Evolutionary conservation across 177 flowering plant species (phyloP).

Genomic region (Vitis hybrid): DNA sequence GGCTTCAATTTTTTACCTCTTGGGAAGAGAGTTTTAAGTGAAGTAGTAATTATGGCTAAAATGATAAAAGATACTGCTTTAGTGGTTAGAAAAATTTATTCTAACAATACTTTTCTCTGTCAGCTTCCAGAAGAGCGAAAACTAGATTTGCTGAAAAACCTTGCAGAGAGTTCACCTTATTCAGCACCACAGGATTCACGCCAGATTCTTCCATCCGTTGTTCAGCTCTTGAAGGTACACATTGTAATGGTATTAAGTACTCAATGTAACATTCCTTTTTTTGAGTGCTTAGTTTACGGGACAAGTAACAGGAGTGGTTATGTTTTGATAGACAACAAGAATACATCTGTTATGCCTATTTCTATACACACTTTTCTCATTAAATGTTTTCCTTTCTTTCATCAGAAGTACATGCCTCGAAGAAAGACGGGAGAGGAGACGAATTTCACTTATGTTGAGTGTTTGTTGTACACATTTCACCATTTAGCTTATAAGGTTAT

Average conservation of each 20-base stretch:
- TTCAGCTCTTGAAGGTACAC: conserved; percentile 81
- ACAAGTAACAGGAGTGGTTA: too few relatives aligned
- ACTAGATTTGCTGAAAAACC: conserved; percentile 82
- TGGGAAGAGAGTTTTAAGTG: too few relatives aligned
- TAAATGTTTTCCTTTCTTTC: conserved; percentile 1
- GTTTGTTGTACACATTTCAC: conserved; percentile 87
- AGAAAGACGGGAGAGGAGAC: conserved; percentile 87
- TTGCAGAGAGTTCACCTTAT: conserved; percentile 90
- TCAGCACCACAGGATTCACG: conserved; percentile 87
- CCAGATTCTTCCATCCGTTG: conserved; percentile 81
- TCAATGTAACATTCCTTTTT: too few relatives aligned
- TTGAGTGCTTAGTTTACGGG: too few relatives aligned
- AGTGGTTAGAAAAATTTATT: neutral
- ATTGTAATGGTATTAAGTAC: neutral
- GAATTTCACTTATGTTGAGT: conserved; percentile 89
- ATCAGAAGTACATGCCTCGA: conserved; percentile 86
- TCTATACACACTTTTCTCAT: neutral
- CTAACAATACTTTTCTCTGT: conserved; percentile 4
- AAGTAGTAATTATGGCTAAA: too few relatives aligned
- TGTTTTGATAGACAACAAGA: too few relatives aligned
- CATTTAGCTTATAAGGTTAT: conserved; percentile 85
- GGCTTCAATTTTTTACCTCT: too few relatives aligned
- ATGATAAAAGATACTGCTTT: neutral
- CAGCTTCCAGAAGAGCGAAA: conserved; percentile 94
- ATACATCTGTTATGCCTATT: too few relatives aligned